These are phyloP conservation scores for Pyricularia sp. DNA, from an alignment of 2,329 filamentous ascomycete species.

Conservation along the genomic window DNA sequence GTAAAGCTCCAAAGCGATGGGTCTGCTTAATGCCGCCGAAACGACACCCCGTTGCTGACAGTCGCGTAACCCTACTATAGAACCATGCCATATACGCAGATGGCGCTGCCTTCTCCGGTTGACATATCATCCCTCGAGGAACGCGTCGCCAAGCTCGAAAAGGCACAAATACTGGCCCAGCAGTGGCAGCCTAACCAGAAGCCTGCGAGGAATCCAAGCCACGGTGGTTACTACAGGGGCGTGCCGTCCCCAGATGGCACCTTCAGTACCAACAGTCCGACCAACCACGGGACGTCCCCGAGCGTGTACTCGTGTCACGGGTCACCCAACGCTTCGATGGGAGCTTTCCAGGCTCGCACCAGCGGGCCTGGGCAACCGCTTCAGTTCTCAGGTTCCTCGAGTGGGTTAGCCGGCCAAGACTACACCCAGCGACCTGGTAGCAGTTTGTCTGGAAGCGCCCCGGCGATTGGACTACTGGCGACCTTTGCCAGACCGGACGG, in stretches of 20 bases:
- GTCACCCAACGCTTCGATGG: background rate
- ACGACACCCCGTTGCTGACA: background rate
- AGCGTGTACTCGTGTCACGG: background rate
- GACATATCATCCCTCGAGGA: conserved; percentile 4
- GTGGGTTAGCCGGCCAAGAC: background rate
- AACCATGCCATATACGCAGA: background rate
- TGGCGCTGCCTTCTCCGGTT: background rate
- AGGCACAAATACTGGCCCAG: background rate
- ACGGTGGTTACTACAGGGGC: background rate
- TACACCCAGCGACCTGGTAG: background rate
- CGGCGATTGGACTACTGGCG: conserved; percentile 2
- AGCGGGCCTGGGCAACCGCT: background rate
- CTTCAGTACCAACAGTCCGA: background rate
- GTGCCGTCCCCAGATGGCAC: background rate
- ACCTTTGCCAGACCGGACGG: conserved; percentile 2
- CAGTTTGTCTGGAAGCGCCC: conserved; percentile 1
- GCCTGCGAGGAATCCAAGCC: background rate
- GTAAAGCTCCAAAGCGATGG: background rate
- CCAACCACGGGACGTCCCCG: background rate
- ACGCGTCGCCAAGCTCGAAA: conserved; percentile 3
- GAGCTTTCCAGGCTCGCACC: background rate
- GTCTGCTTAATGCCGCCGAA: background rate
- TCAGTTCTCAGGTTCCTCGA: background rate
- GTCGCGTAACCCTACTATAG: background rate
- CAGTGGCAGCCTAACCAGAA: background rate